These are phyloP conservation scores for Linum tenue DNA, from an alignment of 345 rosid species.

Conservation along the genomic window DNA sequence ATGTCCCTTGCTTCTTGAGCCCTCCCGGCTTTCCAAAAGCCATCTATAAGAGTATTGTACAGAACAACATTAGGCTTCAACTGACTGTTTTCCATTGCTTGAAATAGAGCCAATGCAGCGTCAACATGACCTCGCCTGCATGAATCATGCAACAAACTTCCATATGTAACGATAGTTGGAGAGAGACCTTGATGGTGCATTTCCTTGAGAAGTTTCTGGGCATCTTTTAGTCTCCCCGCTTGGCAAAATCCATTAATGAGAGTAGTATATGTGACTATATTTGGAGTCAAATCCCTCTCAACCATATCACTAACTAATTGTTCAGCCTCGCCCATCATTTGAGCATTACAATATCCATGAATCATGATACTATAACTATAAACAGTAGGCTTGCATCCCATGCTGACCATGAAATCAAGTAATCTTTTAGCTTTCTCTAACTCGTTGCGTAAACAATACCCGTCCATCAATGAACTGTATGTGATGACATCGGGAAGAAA, in stretches of 20 bases:
- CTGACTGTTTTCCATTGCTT: not conserved
- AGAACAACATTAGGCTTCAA: not conserved
- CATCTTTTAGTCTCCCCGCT: not conserved
- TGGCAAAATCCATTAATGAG: not conserved
- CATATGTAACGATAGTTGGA: not conserved
- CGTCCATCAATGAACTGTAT: not conserved
- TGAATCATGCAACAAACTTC: not conserved
- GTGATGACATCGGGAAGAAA: not conserved
- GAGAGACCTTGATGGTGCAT: not conserved
- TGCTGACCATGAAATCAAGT: not conserved
- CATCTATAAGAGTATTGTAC: conserved; percentile 6
- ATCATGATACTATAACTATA: not conserved
- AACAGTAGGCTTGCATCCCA: not conserved
- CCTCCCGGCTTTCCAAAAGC: conserved; percentile 5
- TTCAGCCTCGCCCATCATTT: not conserved
- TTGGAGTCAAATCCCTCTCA: not conserved
- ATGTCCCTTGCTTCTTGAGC: conserved; percentile 3
- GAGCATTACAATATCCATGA: not conserved
- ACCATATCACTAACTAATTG: not conserved
- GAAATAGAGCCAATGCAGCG: conserved; percentile 1
- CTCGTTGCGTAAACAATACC: not conserved
- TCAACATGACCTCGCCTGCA: conserved; percentile 1
- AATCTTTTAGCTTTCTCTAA: not conserved
- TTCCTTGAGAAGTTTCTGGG: not conserved
- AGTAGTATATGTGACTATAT: not conserved